These are phyloP conservation scores for Aspergillus carlsbadensis DNA, from an alignment of 495 filamentous ascomycete species.

Conservation along the genomic window DNA sequence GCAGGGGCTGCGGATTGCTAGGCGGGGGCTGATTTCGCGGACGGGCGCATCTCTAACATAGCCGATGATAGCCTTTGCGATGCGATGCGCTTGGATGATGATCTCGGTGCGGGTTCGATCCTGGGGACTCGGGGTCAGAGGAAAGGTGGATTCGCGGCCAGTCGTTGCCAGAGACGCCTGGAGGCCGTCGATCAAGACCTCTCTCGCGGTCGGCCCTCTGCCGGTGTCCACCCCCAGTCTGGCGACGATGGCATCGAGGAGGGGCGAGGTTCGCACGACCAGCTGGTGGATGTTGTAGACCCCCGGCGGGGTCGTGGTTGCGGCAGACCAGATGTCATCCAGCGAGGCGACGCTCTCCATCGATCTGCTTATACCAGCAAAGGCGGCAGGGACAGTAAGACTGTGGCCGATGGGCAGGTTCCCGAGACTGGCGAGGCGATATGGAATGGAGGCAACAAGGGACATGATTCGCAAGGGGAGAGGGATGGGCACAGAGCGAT, in stretches of 20 bases:
- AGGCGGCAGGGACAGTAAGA: background rate
- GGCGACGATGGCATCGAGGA: slow-evolving; percentile 8
- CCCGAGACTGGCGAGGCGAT: slow-evolving; percentile 4
- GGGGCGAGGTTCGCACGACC: slow-evolving; percentile 4
- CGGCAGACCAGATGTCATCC: slow-evolving; percentile 4
- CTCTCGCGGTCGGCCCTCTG: background rate
- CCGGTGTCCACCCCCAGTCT: background rate
- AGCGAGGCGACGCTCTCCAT: slow-evolving; percentile 2
- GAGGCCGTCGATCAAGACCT: slow-evolving; percentile 4
- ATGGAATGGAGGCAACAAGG: slow-evolving; percentile 5
- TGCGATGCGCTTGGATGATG: slow-evolving; percentile 22
- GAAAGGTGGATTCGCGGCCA: slow-evolving; percentile 4
- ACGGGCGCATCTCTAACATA: slow-evolving; percentile 1
- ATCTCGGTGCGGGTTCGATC: background rate
- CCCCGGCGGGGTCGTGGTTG: slow-evolving; percentile 1
- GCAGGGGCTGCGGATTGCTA: slow-evolving; percentile 1
- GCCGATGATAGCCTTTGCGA: slow-evolving; percentile 1
- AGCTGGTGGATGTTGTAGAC: slow-evolving; percentile 9
- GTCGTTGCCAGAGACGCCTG: background rate
- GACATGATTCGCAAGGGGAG: slow-evolving; percentile 10
- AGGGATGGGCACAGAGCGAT: slow-evolving; percentile 2
- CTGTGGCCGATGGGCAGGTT: slow-evolving; percentile 4
- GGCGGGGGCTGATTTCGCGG: background rate
- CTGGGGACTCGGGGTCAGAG: slow-evolving; percentile 2
- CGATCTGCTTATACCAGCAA: background rate